These are phyloP conservation scores for Nemania diffusa DNA, from an alignment of 2,329 filamentous ascomycete genomes.

Conservation along the genomic window DNA sequence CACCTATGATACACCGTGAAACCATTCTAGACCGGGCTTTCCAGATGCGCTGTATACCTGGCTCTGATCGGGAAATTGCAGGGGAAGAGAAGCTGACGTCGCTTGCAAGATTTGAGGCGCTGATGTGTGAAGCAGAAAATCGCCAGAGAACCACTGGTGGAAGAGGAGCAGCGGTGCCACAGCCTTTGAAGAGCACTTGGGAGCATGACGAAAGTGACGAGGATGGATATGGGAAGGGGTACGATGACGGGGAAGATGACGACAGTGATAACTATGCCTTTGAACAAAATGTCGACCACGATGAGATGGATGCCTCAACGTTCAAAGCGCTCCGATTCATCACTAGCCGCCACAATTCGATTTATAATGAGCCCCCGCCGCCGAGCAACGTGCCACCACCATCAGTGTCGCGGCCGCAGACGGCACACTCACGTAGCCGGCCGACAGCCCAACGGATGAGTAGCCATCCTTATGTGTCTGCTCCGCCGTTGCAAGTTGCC, in stretches of 20 bases:
- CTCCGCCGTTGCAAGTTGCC: constrained; percentile 39
- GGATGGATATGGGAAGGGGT: constrained; percentile 53
- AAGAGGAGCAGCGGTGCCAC: constrained; percentile 52
- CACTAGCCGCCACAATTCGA: constrained; percentile 55
- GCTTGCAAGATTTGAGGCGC: constrained; percentile 71
- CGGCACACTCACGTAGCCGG: constrained; percentile 61
- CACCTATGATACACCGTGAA: constrained; percentile 66
- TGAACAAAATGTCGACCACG: constrained; percentile 46
- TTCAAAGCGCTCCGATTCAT: constrained; percentile 64
- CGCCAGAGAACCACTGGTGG: constrained; percentile 54
- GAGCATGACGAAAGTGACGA: constrained; percentile 61
- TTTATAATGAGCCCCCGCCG: constrained; percentile 45
- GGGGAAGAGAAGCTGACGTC: constrained; percentile 73
- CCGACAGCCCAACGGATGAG: constrained; percentile 58
- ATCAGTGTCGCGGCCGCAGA: constrained; percentile 61
- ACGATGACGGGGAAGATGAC: constrained; percentile 54
- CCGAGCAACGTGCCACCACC: constrained; percentile 49
- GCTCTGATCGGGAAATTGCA: constrained; percentile 62
- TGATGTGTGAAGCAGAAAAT: constrained; percentile 71
- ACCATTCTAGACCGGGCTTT: constrained; percentile 76
- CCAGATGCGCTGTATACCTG: constrained; percentile 70
- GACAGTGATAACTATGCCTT: constrained; percentile 54
- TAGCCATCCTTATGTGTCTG: constrained; percentile 60
- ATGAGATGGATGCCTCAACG: constrained; percentile 57
- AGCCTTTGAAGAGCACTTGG: constrained; percentile 60